A percentile compares a stretch with the other conserved stretches of the same genome.
These are phyloP conservation scores for Bipolaris victoriae DNA, from an alignment of 2,329 filamentous ascomycete genomes.

Conservation along the genomic window DNA sequence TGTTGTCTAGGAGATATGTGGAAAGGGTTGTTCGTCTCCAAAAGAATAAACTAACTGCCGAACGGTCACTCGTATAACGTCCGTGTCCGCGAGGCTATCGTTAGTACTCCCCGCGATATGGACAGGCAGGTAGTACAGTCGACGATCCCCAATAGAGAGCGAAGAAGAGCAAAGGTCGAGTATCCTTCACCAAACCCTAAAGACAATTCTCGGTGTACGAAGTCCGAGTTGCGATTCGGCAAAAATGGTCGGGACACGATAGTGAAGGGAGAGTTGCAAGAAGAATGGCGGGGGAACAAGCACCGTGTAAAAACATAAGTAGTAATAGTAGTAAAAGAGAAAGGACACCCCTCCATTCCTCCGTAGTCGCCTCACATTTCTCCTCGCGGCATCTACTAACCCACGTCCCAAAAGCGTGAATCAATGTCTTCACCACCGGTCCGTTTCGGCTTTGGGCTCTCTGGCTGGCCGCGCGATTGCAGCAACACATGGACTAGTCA, in stretches of 20 bases:
- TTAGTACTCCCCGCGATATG: neutral
- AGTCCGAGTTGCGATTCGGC: neutral
- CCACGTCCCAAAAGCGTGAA: conserved; percentile 27
- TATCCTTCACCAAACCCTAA: neutral
- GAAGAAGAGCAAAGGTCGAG: neutral
- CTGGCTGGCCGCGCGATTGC: conserved; percentile 23
- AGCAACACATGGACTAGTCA: conserved; percentile 35
- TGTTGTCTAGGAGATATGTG: neutral
- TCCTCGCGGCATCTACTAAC: conserved; percentile 1
- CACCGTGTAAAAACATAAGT: neutral
- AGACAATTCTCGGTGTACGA: neutral
- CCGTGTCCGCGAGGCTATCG: neutral
- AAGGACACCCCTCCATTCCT: neutral
- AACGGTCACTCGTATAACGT: neutral
- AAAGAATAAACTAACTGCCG: neutral
- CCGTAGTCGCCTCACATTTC: neutral
- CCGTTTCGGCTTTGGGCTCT: conserved; percentile 17
- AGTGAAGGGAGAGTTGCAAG: neutral
- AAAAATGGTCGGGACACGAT: neutral
- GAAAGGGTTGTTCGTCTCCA: neutral
- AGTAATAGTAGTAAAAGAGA: neutral
- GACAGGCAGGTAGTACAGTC: no score
- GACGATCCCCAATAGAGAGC: neutral
- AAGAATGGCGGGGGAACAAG: neutral
- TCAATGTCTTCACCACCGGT: conserved; percentile 30